Percentiles rank a stretch among this genome's conserved stretches.
phyloP scores from a whole-genome alignment of 176 grass and related monocot genomes.

The Pharus latifolius region DNA sequence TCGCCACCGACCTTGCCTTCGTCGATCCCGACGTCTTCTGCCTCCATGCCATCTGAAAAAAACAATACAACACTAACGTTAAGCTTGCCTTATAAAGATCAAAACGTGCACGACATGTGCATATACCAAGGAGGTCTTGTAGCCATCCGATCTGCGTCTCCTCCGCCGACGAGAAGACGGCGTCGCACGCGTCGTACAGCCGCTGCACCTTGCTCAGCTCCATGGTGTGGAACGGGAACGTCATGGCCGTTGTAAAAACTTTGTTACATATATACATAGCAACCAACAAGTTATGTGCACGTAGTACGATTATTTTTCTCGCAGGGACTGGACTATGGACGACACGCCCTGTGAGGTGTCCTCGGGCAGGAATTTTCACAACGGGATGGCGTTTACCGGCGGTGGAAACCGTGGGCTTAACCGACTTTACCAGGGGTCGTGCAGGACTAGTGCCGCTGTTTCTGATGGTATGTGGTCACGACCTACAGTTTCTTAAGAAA shows the following conservation, averaged over 20 bases:
- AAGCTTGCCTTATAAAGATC: background rate
- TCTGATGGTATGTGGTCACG: no score
- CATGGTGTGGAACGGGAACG: slow-evolving; percentile 20
- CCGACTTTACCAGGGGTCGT: background rate
- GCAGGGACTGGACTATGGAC: no score
- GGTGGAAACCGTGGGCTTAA: no score
- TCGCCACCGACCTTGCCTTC: slow-evolving; percentile 15
- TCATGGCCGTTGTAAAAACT: background rate
- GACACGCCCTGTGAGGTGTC: no score
- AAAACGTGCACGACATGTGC: background rate
- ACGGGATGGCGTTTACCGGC: no score
- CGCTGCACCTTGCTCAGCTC: slow-evolving; percentile 60
- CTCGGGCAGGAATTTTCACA: no score
- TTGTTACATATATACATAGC: background rate
- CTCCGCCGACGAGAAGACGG: slow-evolving; percentile 42
- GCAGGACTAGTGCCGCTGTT: no score
- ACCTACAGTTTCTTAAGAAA: no score
- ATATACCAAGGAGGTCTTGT: slow-evolving; percentile 43
- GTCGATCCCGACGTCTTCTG: slow-evolving; percentile 74
- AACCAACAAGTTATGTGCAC: background rate
- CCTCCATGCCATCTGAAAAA: slow-evolving; percentile 40
- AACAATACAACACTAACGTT: background rate
- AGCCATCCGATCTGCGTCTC: slow-evolving; percentile 42
- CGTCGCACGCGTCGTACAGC: slow-evolving; percentile 61
- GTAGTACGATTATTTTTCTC: background rate